These are phyloP conservation scores for Apophysomyces elegans DNA, from an alignment of 371 early-diverging fungal species.

Conservation along the genomic window DNA sequence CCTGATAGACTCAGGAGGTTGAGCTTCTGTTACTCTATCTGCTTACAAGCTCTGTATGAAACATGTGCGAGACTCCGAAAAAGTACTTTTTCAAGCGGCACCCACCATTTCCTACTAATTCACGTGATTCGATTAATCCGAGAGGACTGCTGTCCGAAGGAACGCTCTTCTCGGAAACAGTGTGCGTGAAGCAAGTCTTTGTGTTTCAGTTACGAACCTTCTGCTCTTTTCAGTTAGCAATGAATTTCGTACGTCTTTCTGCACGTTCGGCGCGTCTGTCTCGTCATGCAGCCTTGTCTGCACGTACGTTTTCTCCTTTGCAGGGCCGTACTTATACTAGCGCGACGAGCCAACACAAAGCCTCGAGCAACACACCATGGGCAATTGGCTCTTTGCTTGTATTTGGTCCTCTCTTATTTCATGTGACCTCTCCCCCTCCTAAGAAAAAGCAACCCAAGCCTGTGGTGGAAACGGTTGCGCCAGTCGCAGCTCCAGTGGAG, in stretches of 20 bases:
- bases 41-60: too few relatives aligned
- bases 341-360: not conserved
- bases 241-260: constrained; percentile 26
- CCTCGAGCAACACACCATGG: constrained; percentile 55
- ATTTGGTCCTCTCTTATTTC: constrained; percentile 64
- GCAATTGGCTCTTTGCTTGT: constrained; percentile 60
- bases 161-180: too few relatives aligned
- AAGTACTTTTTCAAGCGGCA: too few relatives aligned
- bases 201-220: not conserved
- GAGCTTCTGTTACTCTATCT: too few relatives aligned
- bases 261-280: constrained; percentile 23
- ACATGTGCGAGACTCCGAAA: too few relatives aligned
- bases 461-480: constrained; percentile 7
- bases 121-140: too few relatives aligned
- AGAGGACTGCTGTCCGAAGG: too few relatives aligned
- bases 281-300: constrained; percentile 6
- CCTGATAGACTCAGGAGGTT: too few relatives aligned
- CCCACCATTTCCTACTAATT: too few relatives aligned
- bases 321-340: constrained; percentile 3
- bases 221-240: not conserved
- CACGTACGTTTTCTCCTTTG: not conserved
- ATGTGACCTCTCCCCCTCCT: constrained; percentile 63
- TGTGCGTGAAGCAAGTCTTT: too few relatives aligned
- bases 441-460: constrained; percentile 37
- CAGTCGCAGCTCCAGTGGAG: constrained; percentile 19